Percentiles rank a stretch among this genome's conserved stretches.
phyloP scores from a whole-genome alignment of 352 stramenopile species.

The Globisporangium emineosum region DNA sequence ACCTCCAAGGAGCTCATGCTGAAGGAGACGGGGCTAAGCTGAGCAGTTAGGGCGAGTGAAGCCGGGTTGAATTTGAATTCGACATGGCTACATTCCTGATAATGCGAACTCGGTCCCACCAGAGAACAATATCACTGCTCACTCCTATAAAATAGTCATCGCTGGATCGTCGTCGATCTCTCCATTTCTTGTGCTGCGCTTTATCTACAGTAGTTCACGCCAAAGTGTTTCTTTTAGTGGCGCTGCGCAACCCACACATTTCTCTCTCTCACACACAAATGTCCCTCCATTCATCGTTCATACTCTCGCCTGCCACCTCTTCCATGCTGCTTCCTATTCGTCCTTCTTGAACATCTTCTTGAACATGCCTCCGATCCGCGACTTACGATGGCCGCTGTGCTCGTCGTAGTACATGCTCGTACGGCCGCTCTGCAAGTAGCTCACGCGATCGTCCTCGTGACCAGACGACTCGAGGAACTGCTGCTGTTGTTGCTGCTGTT shows the following conservation, averaged over 20 bases:
- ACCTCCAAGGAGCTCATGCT: constrained; percentile 67
- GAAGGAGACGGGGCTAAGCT: constrained; percentile 47
- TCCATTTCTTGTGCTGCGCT: not conserved
- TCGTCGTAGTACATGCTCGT: constrained; percentile 67
- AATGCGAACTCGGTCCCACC: no score
- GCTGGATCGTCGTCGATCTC: no score
- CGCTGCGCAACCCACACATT: not conserved
- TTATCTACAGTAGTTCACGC: not conserved
- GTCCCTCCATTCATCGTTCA: not conserved
- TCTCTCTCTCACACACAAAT: not conserved
- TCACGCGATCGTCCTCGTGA: constrained; percentile 25
- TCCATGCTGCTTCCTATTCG: constrained; percentile 17
- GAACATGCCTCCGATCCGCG: constrained; percentile 80
- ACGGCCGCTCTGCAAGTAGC: constrained; percentile 23
- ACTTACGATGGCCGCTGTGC: constrained; percentile 59
- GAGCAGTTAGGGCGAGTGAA: no score
- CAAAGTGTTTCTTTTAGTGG: no score
- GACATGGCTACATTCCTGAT: no score
- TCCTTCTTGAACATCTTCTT: constrained; percentile 92
- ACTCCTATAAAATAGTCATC: no score
- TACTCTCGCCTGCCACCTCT: not conserved
- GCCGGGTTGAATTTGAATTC: no score
- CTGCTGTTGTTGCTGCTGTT: not conserved
- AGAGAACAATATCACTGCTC: no score
- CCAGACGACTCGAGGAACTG: constrained; percentile 18